These are phyloP conservation scores for Phytophthora fragariae DNA, from an alignment of 352 stramenopile genomes.

Conservation along the genomic window DNA sequence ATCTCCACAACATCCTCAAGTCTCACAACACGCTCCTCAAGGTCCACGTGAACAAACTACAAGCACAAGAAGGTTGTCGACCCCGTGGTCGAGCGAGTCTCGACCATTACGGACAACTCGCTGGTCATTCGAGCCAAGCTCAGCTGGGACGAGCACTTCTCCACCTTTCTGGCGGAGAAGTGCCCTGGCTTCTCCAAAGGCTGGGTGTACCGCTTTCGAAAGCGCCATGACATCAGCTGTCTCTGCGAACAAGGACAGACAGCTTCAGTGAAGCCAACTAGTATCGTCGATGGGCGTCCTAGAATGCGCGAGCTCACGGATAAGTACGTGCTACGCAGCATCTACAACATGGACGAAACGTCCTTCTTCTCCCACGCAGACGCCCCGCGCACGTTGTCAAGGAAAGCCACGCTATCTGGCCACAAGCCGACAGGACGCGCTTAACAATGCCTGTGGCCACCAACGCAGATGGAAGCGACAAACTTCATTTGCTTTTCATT, in stretches of 20 bases:
- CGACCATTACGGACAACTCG: not conserved
- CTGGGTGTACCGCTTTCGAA: not conserved
- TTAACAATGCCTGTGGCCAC: not conserved
- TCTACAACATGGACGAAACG: not conserved
- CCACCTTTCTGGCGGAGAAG: not conserved
- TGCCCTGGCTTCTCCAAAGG: not conserved
- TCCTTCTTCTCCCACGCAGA: not conserved
- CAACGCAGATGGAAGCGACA: not conserved
- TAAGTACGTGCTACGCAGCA: not conserved
- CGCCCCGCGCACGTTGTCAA: not conserved
- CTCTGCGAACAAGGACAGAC: not conserved
- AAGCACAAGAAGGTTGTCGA: not conserved
- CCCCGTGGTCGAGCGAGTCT: not conserved
- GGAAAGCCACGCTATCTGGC: not conserved
- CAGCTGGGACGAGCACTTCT: not conserved
- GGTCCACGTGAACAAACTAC: not conserved
- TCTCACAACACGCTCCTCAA: not conserved
- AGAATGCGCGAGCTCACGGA: not conserved
- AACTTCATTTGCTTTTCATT: not conserved
- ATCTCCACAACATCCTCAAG: not conserved
- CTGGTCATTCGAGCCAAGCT: not conserved
- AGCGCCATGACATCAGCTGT: not conserved
- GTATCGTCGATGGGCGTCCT: not conserved
- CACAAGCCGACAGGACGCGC: not conserved
- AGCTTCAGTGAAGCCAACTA: not conserved